Evolutionary conservation across 495 filamentous ascomycete species (phyloP).

Genomic region (Penicillium canariense): DNA sequence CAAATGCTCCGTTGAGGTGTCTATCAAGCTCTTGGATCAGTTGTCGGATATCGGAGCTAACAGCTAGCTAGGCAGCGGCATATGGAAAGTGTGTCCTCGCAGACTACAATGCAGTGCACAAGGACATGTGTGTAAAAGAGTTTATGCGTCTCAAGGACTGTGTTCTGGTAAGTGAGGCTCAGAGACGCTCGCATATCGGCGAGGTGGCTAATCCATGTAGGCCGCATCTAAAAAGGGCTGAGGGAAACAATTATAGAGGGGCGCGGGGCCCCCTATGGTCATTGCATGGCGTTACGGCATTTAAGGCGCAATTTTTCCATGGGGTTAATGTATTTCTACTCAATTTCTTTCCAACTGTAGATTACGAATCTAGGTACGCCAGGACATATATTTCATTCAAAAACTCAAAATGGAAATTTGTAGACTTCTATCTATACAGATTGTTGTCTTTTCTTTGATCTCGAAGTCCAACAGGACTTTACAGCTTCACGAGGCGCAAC

Average conservation of each 20-base stretch:
- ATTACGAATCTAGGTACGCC: background rate
- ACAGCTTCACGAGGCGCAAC: slow-evolving; percentile 77
- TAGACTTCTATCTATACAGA: slow-evolving; percentile 16
- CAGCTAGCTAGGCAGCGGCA: slow-evolving; percentile 61
- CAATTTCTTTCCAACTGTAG: background rate
- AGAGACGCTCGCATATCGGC: background rate
- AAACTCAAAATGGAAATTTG: background rate
- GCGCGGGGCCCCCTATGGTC: background rate
- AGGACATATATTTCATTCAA: slow-evolving; percentile 13
- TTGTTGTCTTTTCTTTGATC: background rate
- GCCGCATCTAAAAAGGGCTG: slow-evolving; percentile 42
- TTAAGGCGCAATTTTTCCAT: background rate
- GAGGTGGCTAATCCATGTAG: slow-evolving; percentile 14
- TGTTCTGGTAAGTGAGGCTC: slow-evolving; percentile 63
- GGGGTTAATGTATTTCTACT: background rate
- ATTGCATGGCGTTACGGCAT: background rate
- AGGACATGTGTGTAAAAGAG: slow-evolving; percentile 85
- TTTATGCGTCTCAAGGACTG: slow-evolving; percentile 88
- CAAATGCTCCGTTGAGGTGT: slow-evolving; percentile 80
- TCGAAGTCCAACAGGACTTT: slow-evolving; percentile 15
- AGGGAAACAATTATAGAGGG: background rate
- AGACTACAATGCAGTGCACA: slow-evolving; percentile 88
- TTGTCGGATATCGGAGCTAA: slow-evolving; percentile 8
- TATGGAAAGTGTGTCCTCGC: slow-evolving; percentile 92
- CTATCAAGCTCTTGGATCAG: slow-evolving; percentile 4